Evolutionary conservation across 2,329 filamentous ascomycete genomes (phyloP).

Genomic region (Xylaria sp.): DNA sequence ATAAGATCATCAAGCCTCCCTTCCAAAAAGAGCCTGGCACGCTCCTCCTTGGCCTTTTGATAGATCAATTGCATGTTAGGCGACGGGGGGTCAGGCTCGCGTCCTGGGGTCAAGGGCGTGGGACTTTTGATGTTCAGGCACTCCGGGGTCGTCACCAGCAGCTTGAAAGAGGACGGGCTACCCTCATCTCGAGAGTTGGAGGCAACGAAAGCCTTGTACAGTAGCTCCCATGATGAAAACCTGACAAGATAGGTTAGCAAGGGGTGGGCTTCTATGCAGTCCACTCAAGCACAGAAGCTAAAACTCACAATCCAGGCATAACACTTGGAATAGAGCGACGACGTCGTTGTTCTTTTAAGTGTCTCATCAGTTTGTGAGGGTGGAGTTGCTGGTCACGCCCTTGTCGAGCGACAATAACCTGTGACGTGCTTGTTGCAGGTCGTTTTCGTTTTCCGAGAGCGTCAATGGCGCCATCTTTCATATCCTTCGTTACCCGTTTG

Average conservation of each 20-base stretch:
- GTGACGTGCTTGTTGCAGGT: constrained; percentile 19
- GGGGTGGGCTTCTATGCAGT: too few relatives aligned
- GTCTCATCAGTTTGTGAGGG: constrained; percentile 7
- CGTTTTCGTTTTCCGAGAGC: constrained; percentile 17
- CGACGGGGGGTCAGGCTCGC: constrained; percentile 1
- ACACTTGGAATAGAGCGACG: background rate
- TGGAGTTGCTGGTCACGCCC: background rate
- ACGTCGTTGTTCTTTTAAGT: constrained; percentile 12
- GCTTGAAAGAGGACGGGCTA: constrained; percentile 13
- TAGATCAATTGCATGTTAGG: constrained; percentile 29
- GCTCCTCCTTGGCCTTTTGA: constrained; percentile 14
- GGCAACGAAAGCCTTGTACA: constrained; percentile 23
- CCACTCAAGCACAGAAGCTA: too few relatives aligned
- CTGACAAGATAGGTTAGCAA: background rate
- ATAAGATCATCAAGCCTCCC: constrained; percentile 19
- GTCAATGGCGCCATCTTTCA: background rate
- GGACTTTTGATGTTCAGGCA: constrained; percentile 15
- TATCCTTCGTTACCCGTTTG: constrained; percentile 5
- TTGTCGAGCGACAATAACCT: background rate
- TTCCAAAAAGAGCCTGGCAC: constrained; percentile 20
- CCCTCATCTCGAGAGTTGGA: background rate
- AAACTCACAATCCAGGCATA: constrained; percentile 16
- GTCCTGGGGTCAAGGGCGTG: background rate
- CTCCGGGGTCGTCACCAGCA: background rate
- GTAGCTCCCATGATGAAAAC: constrained; percentile 22